Conservation (phyloP, 2,329 filamentous ascomycete genomes). For the Pseudocercospora crystallina region DNA sequence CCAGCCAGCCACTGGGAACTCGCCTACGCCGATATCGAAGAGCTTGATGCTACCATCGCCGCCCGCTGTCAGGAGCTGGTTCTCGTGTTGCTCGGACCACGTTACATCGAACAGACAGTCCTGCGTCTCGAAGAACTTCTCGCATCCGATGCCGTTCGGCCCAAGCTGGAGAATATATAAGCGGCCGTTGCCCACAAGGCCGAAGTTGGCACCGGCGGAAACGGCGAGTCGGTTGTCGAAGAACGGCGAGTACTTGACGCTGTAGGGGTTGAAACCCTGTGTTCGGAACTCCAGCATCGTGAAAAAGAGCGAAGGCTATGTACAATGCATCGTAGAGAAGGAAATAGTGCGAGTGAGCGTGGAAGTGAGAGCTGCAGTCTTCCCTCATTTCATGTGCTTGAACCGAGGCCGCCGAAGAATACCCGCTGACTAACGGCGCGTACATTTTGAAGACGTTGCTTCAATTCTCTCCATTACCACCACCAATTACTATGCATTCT, state of each 20-base stretch:
- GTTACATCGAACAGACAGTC: slow-evolving; percentile 92
- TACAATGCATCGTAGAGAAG: not conserved
- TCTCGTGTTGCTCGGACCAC: slow-evolving; percentile 96
- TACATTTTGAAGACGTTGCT: not conserved
- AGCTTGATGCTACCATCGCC: slow-evolving; percentile 95
- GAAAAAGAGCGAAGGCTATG: not conserved
- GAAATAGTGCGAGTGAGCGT: too few relatives aligned
- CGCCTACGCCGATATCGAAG: slow-evolving; percentile 77
- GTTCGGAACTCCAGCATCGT: slow-evolving; percentile 78
- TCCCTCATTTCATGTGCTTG: not conserved
- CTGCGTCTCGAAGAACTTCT: slow-evolving; percentile 94
- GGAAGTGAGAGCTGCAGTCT: too few relatives aligned
- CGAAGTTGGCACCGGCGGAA: slow-evolving; percentile 89
- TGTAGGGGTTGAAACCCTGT: slow-evolving; percentile 91
- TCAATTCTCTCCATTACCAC: slow-evolving; percentile 4
- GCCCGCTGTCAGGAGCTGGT: slow-evolving; percentile 83
- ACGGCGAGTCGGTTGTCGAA: slow-evolving; percentile 94
- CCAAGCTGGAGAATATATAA: slow-evolving; percentile 83
- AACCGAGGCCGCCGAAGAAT: not conserved
- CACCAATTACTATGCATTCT: not conserved
- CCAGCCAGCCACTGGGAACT: slow-evolving; percentile 89
- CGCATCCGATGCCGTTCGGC: slow-evolving; percentile 75
- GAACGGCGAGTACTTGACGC: slow-evolving; percentile 97
- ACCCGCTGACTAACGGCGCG: not conserved
- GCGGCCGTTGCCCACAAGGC: slow-evolving; percentile 92